Evolutionary conservation across 164 flowering plant species (phyloP), one percentile per base, ranked within the genome.

Genomic region (Piper betle): DNA sequence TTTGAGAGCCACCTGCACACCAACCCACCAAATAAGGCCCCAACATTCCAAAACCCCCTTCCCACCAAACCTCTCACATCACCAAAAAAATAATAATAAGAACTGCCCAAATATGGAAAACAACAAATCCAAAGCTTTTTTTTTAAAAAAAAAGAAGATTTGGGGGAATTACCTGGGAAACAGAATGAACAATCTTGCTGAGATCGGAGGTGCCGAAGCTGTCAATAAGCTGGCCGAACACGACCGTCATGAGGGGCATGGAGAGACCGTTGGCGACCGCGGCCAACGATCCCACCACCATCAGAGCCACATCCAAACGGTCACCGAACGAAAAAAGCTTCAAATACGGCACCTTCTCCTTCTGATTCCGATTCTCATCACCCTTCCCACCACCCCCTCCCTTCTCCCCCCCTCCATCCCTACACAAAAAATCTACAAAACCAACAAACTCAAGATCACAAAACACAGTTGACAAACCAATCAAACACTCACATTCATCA

Each of bases 1-100:
- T 54, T 71, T 61, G 3, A 84, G 9, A 0, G 79, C 59, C 9
- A 81, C 73, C 93, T 86, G 82, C 15, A 46, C 10, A 46, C 10
- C 15, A 46, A 12, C 3, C 50, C 50, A 46, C 50, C 50, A 46
- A 46, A 46, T 15, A 46, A 12, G 15, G 0, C 15, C 10, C 15
- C 15, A 46, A 3, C 15, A 2, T 10, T 6, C 50, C 12, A 12
- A 46, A 10, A 10, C 10, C 50, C 15, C 50, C 15, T 15, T 10
- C 10, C 33, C 33, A 25, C 33, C 33, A 25, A 25, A 25, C 33
- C 33, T 25, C 33, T 25, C 33, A 25, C 33, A 25, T 25, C 33
- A 25, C 33, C 33, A 25, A 25, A 25, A 25, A 0, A 25, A 25
- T 25, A 25, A 25, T 1, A 25, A 25, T 1, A 25, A 25, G 33